Percentiles rank a stretch among this genome's conserved stretches.
phyloP scores from a whole-genome alignment of 805 yeast genomes.

The Spathaspora girioi region DNA sequence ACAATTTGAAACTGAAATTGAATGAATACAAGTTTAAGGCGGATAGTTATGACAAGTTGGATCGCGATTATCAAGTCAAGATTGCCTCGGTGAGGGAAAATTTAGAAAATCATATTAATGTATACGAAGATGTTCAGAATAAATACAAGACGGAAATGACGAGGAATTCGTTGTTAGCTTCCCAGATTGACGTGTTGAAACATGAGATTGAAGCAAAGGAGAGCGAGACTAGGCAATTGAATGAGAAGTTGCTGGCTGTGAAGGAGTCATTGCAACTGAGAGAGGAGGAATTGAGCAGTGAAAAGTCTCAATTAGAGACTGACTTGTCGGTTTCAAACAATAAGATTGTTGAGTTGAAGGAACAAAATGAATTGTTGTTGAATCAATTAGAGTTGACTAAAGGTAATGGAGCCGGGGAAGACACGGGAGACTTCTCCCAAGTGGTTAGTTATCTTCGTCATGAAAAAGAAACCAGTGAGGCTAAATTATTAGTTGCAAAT shows the following conservation, averaged over 20 bases:
- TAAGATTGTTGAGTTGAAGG: conserved; percentile 52
- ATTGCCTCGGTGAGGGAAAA: conserved; percentile 25
- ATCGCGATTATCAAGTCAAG: conserved; percentile 28
- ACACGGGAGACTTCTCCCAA: conserved; percentile 35
- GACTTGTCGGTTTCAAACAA: conserved; percentile 39
- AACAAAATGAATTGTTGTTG: conserved; percentile 66
- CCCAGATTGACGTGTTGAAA: conserved; percentile 19
- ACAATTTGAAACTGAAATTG: conserved; percentile 21
- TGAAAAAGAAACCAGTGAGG: conserved; percentile 68
- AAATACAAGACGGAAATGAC: conserved; percentile 55
- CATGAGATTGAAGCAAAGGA: conserved; percentile 15
- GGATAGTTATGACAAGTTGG: conserved; percentile 28
- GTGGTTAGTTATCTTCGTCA: conserved; percentile 62
- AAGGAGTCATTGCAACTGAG: conserved; percentile 12
- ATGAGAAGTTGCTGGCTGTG: conserved; percentile 8
- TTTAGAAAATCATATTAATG: conserved; percentile 38
- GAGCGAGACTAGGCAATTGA: conserved; percentile 7
- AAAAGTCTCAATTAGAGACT: conserved; percentile 20
- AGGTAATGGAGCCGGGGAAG: conserved; percentile 8
- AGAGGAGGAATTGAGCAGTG: conserved; percentile 18
- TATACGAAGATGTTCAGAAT: conserved; percentile 47
- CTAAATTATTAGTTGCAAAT: conserved; percentile 36
- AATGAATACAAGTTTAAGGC: conserved; percentile 26
- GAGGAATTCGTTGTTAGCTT: conserved; percentile 50
- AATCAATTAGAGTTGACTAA: conserved; percentile 56